Percentiles rank a stretch among this genome's conserved stretches.
Evolutionary conservation across 306 rosid genomes (phyloP).

Genomic region (Cicer cuneatum): DNA sequence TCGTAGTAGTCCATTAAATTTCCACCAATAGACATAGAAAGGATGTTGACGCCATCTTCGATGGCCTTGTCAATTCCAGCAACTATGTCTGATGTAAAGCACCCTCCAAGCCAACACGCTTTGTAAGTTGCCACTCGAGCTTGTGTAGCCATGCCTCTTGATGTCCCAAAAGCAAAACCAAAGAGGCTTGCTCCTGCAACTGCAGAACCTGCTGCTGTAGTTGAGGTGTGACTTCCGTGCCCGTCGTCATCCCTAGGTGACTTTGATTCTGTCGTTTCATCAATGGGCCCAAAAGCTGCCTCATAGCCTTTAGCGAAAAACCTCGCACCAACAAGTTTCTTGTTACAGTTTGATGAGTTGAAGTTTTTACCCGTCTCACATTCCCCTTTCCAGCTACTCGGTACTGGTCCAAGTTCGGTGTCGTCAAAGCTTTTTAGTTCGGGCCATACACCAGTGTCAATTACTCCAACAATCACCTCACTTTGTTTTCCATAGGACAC

Average conservation of each 20-base stretch:
- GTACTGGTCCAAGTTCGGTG: slow-evolving; percentile 63
- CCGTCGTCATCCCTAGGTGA: slow-evolving; percentile 93
- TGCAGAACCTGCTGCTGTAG: slow-evolving; percentile 82
- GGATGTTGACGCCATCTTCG: slow-evolving; percentile 73
- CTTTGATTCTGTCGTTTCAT: slow-evolving; percentile 62
- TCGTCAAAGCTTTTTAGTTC: slow-evolving; percentile 77
- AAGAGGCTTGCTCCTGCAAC: slow-evolving; percentile 76
- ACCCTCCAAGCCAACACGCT: slow-evolving; percentile 81
- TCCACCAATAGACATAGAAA: slow-evolving; percentile 92
- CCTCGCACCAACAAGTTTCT: slow-evolving; percentile 85
- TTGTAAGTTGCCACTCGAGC: slow-evolving; percentile 86
- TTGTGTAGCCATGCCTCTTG: slow-evolving; percentile 84
- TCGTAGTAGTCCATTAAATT: slow-evolving; percentile 47
- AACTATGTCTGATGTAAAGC: slow-evolving; percentile 66
- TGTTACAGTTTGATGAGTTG: slow-evolving; percentile 70
- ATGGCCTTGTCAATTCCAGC: slow-evolving; percentile 89
- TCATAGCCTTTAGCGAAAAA: slow-evolving; percentile 75
- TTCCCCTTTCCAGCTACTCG: slow-evolving; percentile 78
- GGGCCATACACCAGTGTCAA: slow-evolving; percentile 96
- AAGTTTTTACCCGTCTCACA: slow-evolving; percentile 75
- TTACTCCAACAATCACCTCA: slow-evolving; percentile 71
- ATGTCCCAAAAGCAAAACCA: slow-evolving; percentile 80
- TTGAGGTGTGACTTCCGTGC: slow-evolving; percentile 92
- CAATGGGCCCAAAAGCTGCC: slow-evolving; percentile 58
- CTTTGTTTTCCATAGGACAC: slow-evolving; percentile 43